phyloP scores from a whole-genome alignment of 352 stramenopile species.

The Globisporangium acanthophoron region DNA sequence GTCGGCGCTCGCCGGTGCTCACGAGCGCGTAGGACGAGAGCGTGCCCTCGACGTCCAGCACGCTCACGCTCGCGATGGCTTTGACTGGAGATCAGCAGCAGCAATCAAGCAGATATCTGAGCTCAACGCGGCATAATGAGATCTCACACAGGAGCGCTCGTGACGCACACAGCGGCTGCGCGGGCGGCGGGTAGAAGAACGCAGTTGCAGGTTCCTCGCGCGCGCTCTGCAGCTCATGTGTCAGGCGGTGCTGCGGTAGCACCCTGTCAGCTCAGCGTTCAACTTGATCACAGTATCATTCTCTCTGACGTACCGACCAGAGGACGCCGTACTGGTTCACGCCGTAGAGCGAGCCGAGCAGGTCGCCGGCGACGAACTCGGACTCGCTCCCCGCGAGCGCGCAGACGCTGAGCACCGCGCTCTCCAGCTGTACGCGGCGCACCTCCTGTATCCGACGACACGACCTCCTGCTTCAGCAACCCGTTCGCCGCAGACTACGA shows the following conservation, averaged over 20 bases:
- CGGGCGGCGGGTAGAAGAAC: constrained; percentile 26
- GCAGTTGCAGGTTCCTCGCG: neutral
- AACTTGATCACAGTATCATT: neutral
- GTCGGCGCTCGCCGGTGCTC: constrained; percentile 33
- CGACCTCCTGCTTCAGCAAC: neutral
- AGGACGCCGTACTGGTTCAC: constrained; percentile 47
- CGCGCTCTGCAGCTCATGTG: neutral
- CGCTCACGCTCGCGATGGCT: constrained; percentile 24
- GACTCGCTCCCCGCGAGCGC: constrained; percentile 14
- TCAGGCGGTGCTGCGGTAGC: neutral
- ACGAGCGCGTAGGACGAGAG: constrained; percentile 47
- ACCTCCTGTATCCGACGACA: constrained; percentile 22
- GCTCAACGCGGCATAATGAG: neutral
- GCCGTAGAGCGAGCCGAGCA: constrained; percentile 38
- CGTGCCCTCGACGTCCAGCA: constrained; percentile 46
- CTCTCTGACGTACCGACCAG: constrained; percentile 30
- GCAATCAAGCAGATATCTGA: neutral
- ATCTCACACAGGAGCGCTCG: neutral
- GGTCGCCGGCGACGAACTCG: constrained; percentile 43
- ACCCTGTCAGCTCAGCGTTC: constrained; percentile 5
- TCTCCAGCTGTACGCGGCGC: constrained; percentile 43
- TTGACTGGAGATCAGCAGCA: constrained; percentile 12
- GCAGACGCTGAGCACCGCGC: constrained; percentile 32
- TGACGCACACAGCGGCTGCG: constrained; percentile 14
- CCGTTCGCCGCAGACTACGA: neutral